These are phyloP conservation scores for Hypoxylon perforatum DNA, from an alignment of 495 filamentous ascomycete species.

Conservation along the genomic window DNA sequence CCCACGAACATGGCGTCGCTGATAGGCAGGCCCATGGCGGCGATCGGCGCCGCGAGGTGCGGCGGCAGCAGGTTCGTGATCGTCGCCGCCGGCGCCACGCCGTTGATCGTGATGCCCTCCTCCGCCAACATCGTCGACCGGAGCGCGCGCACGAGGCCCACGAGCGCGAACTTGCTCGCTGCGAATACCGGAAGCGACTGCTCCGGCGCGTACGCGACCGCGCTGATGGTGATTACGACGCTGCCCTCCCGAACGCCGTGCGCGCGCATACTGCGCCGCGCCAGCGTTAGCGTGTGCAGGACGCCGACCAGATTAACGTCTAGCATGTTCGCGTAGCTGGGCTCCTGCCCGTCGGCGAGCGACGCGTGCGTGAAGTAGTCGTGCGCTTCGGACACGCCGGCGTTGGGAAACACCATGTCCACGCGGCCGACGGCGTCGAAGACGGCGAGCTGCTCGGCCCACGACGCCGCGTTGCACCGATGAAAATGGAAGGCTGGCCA, in stretches of 20 bases:
- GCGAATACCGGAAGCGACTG: constrained; percentile 44
- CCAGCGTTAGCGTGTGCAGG: constrained; percentile 44
- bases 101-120: constrained; percentile 47
- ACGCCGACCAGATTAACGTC: constrained; percentile 45
- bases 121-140: constrained; percentile 33
- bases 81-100: constrained; percentile 47
- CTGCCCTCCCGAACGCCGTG: constrained; percentile 33
- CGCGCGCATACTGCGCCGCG: constrained; percentile 39
- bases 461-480: constrained; percentile 33
- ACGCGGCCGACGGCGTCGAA: constrained; percentile 33
- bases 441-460: constrained; percentile 30
- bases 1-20: constrained; percentile 44
- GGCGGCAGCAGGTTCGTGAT: constrained; percentile 41
- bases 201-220: constrained; percentile 48
- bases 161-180: constrained; percentile 42
- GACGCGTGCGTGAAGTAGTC: constrained; percentile 42
- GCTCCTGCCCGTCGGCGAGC: constrained; percentile 35
- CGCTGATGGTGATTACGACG: constrained; percentile 49
- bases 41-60: constrained; percentile 36
- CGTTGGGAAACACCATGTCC: constrained; percentile 48
- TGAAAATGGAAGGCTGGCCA: constrained; percentile 9
- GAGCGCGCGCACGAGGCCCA: constrained; percentile 43
- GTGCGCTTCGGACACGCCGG: constrained; percentile 39
- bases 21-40: constrained; percentile 40
- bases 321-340: constrained; percentile 27